Evolutionary conservation across 1,284 basidiomycete species (phyloP).

Genomic region (Cutaneotrichosporon cavernicola): DNA sequence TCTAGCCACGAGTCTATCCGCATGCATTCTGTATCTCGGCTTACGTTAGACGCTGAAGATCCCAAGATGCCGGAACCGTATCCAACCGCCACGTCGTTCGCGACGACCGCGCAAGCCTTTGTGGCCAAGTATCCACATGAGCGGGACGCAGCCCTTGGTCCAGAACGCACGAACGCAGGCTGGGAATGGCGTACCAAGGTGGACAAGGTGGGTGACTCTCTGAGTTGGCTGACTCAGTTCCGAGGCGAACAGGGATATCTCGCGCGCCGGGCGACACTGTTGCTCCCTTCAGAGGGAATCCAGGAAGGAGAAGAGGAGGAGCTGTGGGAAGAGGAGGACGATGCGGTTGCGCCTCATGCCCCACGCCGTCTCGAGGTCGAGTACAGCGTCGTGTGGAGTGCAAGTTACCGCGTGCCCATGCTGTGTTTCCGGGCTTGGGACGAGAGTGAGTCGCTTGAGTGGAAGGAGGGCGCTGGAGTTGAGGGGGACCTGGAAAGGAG

Average conservation of each 20-base stretch:
- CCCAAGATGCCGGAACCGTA: constrained; percentile 16
- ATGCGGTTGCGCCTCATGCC: constrained; percentile 1
- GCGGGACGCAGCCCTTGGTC: constrained; percentile 12
- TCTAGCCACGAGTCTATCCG: constrained; percentile 1
- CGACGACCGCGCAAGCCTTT: constrained; percentile 12
- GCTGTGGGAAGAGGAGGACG: constrained; percentile 18
- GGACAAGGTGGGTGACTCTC: constrained; percentile 19
- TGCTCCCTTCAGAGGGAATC: background rate
- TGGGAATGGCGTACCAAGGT: constrained; percentile 32
- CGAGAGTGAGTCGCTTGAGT: constrained; percentile 29
- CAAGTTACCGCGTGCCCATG: constrained; percentile 37
- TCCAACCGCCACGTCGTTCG: constrained; percentile 14
- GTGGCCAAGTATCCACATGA: constrained; percentile 17
- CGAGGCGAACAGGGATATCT: constrained; percentile 33
- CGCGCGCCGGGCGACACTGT: constrained; percentile 20
- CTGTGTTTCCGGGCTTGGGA: constrained; percentile 40
- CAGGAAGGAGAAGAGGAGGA: background rate
- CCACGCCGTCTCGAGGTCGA: constrained; percentile 26
- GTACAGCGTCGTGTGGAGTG: constrained; percentile 32
- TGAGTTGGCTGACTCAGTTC: constrained; percentile 18
- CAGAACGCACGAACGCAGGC: constrained; percentile 30
- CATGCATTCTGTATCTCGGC: constrained; percentile 13
- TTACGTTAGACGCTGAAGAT: background rate
- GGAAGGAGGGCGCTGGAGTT: background rate
- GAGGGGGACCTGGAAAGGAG: background rate